Conservation (phyloP, 192 early-diverging fungal genomes). For the Podila horticola region DNA sequence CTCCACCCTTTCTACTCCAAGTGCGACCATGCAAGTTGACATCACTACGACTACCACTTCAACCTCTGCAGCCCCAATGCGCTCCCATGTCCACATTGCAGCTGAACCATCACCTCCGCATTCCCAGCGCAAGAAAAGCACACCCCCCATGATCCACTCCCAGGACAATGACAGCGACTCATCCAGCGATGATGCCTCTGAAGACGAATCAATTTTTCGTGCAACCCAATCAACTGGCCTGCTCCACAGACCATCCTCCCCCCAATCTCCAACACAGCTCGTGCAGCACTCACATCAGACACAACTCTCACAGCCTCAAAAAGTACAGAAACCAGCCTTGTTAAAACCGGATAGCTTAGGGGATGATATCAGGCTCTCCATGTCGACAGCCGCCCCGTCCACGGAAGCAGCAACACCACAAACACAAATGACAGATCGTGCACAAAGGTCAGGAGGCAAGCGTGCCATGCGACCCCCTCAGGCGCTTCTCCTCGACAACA, state of each 20-base stretch:
- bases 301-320: no score
- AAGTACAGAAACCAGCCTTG: no score
- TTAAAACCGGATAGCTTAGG: no score
- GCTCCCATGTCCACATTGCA: background rate
- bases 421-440: background rate
- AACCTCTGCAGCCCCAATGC: background rate
- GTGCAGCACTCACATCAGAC: no score
- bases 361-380: no score
- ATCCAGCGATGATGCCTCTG: background rate
- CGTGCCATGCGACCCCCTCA: background rate
- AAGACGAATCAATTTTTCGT: background rate
- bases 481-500: constrained; percentile 8
- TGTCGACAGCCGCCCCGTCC: background rate
- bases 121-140: background rate
- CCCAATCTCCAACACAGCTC: no score
- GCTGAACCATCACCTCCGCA: background rate
- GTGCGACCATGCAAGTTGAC: no score
- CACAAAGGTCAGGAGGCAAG: background rate
- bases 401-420: constrained; percentile 16
- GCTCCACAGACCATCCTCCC: no score
- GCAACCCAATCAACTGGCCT: constrained; percentile 1
- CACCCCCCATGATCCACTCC: constrained; percentile 1
- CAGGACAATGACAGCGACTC: background rate
- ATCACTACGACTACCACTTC: background rate
- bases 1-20: no score